Evolutionary conservation across 1,139 yeast genomes (phyloP).

Genomic region (Debaryomyces sp.): DNA sequence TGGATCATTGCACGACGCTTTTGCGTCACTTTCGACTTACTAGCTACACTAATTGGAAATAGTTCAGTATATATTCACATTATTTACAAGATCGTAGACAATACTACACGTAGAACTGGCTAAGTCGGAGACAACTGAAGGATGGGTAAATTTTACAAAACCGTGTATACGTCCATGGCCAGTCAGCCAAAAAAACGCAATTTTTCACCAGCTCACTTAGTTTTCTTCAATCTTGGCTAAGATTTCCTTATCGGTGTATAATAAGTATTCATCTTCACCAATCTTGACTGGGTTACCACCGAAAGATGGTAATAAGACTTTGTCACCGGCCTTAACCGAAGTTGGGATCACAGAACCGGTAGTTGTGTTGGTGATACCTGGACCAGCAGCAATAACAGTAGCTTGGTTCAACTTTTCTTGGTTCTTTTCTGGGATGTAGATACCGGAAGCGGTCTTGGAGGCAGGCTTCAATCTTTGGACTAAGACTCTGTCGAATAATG

Average conservation of each 20-base stretch:
- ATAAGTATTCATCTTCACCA: conserved; percentile 76
- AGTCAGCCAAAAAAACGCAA: background rate
- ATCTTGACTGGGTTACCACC: conserved; percentile 88
- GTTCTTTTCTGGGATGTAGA: conserved; percentile 95
- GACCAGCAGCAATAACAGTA: conserved; percentile 80
- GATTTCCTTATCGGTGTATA: conserved; percentile 89
- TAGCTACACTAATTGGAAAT: background rate
- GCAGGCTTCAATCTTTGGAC: conserved; percentile 94
- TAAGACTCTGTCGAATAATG: conserved; percentile 92
- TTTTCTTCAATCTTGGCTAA: conserved; percentile 76
- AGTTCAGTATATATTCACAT: conserved; percentile 2
- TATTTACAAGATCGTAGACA: conserved; percentile 6
- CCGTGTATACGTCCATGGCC: background rate
- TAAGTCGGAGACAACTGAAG: conserved; percentile 1
- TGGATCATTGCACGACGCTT: conserved; percentile 1
- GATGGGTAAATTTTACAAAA: background rate
- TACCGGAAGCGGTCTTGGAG: conserved; percentile 91
- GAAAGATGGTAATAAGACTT: conserved; percentile 87
- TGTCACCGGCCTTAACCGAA: conserved; percentile 84
- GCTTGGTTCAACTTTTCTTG: conserved; percentile 89
- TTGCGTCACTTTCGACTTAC: conserved; percentile 2
- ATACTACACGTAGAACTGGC: background rate
- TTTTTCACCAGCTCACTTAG: conserved; percentile 11
- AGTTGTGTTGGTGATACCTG: conserved; percentile 67
- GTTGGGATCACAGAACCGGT: conserved; percentile 72